Base-by-base conservation (phyloP, 176 grass and related monocot genomes). In the Eleusine indica region DNA sequence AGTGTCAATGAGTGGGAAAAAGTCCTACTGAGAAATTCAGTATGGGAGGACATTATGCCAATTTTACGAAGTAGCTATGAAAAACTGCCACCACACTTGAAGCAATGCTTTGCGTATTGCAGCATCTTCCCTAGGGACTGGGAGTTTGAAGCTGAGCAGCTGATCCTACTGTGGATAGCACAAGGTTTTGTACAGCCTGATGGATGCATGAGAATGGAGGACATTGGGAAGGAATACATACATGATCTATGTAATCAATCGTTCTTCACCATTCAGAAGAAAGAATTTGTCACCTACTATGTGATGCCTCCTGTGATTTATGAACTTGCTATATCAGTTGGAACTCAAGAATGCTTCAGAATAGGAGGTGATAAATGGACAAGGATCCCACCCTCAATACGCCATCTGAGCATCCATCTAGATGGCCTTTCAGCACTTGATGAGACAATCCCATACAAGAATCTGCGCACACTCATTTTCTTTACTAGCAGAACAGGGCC, bases 131-230 rank as follows among this genome's bases (percentile, higher is more conserved):
- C 84, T 21, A 82, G 73, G 22, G 40, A 73, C 28, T 87, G 75
- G 51, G 43, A 42, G 73, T 87, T 89, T 43, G 68, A 85, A 58
- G 53, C 15, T 14, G 64, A 82, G 19, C 69, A 77, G 12, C 54
- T 92, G 75, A 57, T 92, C 40, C 81, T 70, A 12, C 79, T 87
- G 56, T 92, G 91, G 87, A 73, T 78, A n/a, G 87, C 84, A 72
- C 71, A 87, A 32, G 81, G 84, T 49, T 92, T 87, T 73, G 53
- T 87, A 76, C 44, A 61, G 10, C 57, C 37, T 52, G 75, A 79
- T 80, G 83, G 76, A 18, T 54, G 51, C 41, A 78, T 39, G 56
- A 88, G 54, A 66, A 41, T 81, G 35, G 86, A 91, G 60, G 82
- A 88, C 38, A 78, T 88, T 22, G 83, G 86, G n/a, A 67, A 76